Percentiles rank a stretch among this genome's conserved stretches.
These are phyloP conservation scores for Aspergillus fischeri DNA, from an alignment of 2,329 filamentous ascomycete genomes.

Conservation along the genomic window DNA sequence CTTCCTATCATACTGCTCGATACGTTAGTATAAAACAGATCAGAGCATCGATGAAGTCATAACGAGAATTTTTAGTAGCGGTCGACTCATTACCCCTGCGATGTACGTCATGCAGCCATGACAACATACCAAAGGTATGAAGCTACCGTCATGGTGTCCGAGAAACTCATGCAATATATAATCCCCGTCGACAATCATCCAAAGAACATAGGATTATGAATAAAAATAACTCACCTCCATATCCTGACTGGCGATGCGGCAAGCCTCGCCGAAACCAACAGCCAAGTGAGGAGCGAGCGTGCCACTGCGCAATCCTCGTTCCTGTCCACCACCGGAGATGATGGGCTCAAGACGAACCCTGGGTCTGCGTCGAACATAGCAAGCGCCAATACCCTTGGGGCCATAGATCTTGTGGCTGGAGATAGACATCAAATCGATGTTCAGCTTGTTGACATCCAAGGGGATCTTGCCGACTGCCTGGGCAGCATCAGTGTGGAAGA, in stretches of 20 bases:
- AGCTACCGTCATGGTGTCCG: conserved; percentile 59
- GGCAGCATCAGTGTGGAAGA: conserved; percentile 95
- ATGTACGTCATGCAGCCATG: conserved; percentile 54
- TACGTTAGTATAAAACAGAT: conserved; percentile 2
- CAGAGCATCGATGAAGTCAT: conserved; percentile 1
- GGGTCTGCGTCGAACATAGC: conserved; percentile 87
- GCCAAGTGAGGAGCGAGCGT: conserved; percentile 85
- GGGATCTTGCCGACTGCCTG: conserved; percentile 99
- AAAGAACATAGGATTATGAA: conserved; percentile 12
- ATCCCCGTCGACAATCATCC: conserved; percentile 54
- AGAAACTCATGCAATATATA: conserved; percentile 80
- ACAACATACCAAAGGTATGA: conserved; percentile 30
- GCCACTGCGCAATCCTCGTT: conserved; percentile 89
- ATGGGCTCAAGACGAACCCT: conserved; percentile 92
- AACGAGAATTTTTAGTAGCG: conserved; percentile 10
- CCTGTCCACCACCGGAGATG: conserved; percentile 93
- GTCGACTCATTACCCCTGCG: conserved; percentile 63
- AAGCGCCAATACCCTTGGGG: conserved; percentile 94
- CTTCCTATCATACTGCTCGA: conserved; percentile 79
- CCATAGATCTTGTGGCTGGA: conserved; percentile 99
- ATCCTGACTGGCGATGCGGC: conserved; percentile 84
- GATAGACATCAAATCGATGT: conserved; percentile 97
- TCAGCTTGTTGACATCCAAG: conserved; percentile 94
- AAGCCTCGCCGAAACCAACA: conserved; percentile 93
- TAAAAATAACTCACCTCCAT: conserved; percentile 67